Evolutionary conservation across 805 yeast genomes (phyloP), one percentile per base, ranked within the genome.

Genomic region (Brettanomyces bruxellensis): DNA sequence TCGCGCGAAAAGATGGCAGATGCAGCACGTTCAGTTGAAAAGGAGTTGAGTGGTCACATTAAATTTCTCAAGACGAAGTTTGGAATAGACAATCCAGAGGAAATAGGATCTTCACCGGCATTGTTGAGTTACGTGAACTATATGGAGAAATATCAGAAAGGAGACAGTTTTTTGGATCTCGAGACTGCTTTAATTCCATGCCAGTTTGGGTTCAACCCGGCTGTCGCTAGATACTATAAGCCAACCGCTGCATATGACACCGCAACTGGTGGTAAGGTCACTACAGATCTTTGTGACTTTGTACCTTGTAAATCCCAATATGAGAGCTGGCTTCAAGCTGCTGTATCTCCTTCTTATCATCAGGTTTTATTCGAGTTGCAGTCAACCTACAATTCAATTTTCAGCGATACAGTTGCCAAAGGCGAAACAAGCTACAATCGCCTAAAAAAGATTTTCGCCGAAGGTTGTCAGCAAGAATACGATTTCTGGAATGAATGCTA

Each of bases 171-270:
- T 72, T 83, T 44, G 22, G 32, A 43, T 11, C 34, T 43, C 9
- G 78, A 78, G 48, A 73, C 81, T 6, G 86, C 91, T 0, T 61
- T 84, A 45, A 75, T 87, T 6, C 93, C 95, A 1, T 86, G 95
- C 60, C 62, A 84, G 43, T 73, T 80, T 58, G 95, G 95, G 1
- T 83, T 83, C 58, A 75, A 74, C 34, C 70, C 74, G 42, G 88
- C 89, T 1, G 76, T 78, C 0, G 38, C 48, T 11, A 72, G 73
- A 9, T 30, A 18, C 25, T 47, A 43, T 22, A 24, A 34, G 34
- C 45, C 45, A 7, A 23, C 13, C 5, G 24, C n/a, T 11, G n/a
- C n/a, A 6, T 43, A 35, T 22, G 40, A 36, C 14, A 41, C 44
- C 12, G n/a, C 13, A 5, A 41, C 44, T 6, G 44, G 37, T 32